Percentiles rank a stretch among this genome's conserved stretches.
Conservation (phyloP, 352 stramenopile genomes). For the Pythium insidiosum region DNA sequence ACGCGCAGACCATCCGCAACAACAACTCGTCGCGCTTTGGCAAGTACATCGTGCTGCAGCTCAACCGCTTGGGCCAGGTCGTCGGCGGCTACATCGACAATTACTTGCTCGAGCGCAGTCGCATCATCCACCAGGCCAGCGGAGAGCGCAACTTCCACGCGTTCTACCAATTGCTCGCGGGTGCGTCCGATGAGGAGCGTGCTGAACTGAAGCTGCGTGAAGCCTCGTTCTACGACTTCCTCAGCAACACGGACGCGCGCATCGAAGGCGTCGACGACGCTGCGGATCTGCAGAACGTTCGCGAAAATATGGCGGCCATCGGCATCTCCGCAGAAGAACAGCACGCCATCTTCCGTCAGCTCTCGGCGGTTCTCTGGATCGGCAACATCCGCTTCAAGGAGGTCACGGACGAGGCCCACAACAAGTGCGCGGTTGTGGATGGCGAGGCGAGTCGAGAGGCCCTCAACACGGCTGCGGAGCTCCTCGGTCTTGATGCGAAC, state of each 20-base stretch:
- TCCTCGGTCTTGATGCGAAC: slow-evolving; percentile 56
- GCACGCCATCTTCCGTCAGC: slow-evolving; percentile 61
- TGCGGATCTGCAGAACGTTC: slow-evolving; percentile 50
- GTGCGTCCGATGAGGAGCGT: slow-evolving; percentile 39
- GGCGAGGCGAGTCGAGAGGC: slow-evolving; percentile 39
- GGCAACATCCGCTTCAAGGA: slow-evolving; percentile 80
- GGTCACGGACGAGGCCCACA: slow-evolving; percentile 63
- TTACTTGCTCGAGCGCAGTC: slow-evolving; percentile 90
- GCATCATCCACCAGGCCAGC: slow-evolving; percentile 79
- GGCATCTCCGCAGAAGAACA: slow-evolving; percentile 71
- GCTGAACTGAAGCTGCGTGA: slow-evolving; percentile 45
- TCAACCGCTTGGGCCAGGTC: slow-evolving; percentile 74
- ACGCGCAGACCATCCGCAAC: slow-evolving; percentile 84
- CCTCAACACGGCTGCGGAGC: slow-evolving; percentile 40
- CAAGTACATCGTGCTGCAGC: slow-evolving; percentile 85
- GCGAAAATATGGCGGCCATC: slow-evolving; percentile 56
- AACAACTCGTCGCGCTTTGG: slow-evolving; percentile 84
- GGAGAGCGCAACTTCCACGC: slow-evolving; percentile 92
- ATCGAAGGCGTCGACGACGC: slow-evolving; percentile 78
- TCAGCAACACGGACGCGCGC: slow-evolving; percentile 51
- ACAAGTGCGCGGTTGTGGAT: slow-evolving; percentile 63
- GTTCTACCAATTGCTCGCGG: slow-evolving; percentile 90
- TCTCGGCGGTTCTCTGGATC: slow-evolving; percentile 78
- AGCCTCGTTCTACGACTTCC: slow-evolving; percentile 51
- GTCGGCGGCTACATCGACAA: slow-evolving; percentile 82